Evolutionary conservation across 768 basidiomycete genomes (phyloP).

Genomic region (Dioszegia crocea): DNA sequence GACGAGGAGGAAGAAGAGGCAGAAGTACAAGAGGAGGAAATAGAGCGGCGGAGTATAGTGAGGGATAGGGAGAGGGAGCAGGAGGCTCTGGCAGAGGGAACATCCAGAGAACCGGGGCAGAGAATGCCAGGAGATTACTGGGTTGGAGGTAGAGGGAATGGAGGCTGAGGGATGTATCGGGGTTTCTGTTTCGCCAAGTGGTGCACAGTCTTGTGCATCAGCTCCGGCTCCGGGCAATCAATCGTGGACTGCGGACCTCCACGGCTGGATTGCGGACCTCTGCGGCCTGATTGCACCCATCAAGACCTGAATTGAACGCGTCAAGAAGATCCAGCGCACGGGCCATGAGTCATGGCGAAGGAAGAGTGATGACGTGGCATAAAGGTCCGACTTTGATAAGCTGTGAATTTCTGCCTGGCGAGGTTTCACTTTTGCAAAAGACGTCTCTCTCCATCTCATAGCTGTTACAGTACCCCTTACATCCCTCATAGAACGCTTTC

Average conservation of each 20-base stretch:
- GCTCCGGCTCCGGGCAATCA: too few species aligned
- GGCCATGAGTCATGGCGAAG: background rate
- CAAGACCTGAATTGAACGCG: too few species aligned
- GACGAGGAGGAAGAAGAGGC: constrained; percentile 8
- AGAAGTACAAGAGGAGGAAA: background rate
- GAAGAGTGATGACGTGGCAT: background rate
- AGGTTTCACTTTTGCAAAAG: background rate
- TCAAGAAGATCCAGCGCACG: too few species aligned
- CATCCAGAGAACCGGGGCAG: background rate
- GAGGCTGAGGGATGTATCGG: background rate
- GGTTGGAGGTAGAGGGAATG: constrained; percentile 7
- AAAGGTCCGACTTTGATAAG: background rate
- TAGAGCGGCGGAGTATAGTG: background rate
- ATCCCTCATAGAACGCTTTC: background rate
- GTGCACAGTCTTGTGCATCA: too few species aligned
- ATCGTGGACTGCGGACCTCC: too few species aligned
- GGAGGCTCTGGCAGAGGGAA: background rate
- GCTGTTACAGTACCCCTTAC: background rate
- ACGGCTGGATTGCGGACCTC: too few species aligned
- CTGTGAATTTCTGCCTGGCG: background rate
- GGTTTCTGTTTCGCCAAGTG: background rate
- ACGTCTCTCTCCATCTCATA: background rate
- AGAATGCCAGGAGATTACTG: constrained; percentile 32
- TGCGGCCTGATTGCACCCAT: too few species aligned
- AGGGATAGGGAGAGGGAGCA: background rate